Base-by-base conservation (phyloP, 2,329 filamentous ascomycete species). In the Cladophialophora yegresii region DNA sequence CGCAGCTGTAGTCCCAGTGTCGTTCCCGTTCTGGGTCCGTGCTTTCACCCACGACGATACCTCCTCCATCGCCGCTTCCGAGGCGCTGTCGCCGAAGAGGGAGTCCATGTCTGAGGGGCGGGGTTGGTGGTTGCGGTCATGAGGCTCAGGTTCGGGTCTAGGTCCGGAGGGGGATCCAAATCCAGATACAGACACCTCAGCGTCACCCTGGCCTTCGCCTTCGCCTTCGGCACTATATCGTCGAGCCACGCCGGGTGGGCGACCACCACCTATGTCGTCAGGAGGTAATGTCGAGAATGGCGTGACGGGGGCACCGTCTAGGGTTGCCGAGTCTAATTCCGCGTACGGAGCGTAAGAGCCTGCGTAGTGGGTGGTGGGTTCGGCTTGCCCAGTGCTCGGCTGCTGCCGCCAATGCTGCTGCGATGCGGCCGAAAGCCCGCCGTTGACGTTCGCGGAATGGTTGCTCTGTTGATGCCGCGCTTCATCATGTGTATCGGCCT, bases 71-170 rank as follows among this genome's bases (percentile, higher is more conserved):
- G 47, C 20, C 26, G 9, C 22, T 20, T 54, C 51, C 28, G 51
- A 54, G 26, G 22, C 40, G 10, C 54, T 57, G 53, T 51, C 54
- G 20, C 47, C 60, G 26, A 63, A 63, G 32, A 63, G 47, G 9
- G 61, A 58, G 43, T 63, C 61, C 9, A 58, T 47, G 26, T 63
- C 61, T 32, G 54, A 58, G 6, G 45, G 49, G 1, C 45, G 9
- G 7, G 33, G 32, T 13, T 54, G 54, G 12, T 33, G 33, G 20
- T 40, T 7, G 7, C 5, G 6, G n/a, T 16, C 8, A 30, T 26
- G 4, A n/a, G 7, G 23, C 26, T 7, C 16, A 10, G 9, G 12
- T 10, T 6, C 20, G 12, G 33, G 10, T 4, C 26, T 6, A 28
- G 6, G 6, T 28, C 26, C 26, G 6, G 26, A 28, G 3, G 26